A percentile compares a stretch with the other conserved stretches of the same genome.
phyloP scores from a whole-genome alignment of 2,329 filamentous ascomycete genomes.

The Colletotrichum truncatum region DNA sequence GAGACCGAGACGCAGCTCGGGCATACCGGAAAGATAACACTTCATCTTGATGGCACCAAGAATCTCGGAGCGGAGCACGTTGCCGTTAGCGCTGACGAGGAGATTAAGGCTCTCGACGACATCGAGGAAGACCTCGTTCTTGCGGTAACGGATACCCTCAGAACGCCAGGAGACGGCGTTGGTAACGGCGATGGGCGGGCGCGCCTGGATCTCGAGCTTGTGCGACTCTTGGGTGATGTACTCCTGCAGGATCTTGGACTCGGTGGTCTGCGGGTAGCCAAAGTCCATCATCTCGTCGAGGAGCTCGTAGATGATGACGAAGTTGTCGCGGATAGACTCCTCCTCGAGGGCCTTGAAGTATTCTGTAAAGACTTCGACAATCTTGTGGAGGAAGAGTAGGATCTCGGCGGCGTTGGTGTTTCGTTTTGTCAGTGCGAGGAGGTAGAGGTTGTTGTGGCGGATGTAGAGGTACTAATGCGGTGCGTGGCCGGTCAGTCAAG shows the following conservation, averaged over 20 bases:
- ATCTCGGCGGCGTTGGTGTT: constrained; percentile 99
- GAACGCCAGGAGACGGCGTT: constrained; percentile 98
- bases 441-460: constrained; percentile 98
- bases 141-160: constrained; percentile 97
- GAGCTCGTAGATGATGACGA: constrained; percentile 98
- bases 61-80: constrained; percentile 95
- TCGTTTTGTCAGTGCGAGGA: constrained; percentile 96
- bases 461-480: constrained; percentile 96
- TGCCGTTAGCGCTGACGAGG: constrained; percentile 91
- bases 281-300: constrained; percentile 99
- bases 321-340: constrained; percentile 98
- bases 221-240: constrained; percentile 99
- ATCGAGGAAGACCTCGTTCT: constrained; percentile 99
- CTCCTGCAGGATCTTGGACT: constrained; percentile 98
- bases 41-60: constrained; percentile 99
- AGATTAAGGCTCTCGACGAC: constrained; percentile 97
- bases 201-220: constrained; percentile 95
- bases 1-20: constrained; percentile 89
- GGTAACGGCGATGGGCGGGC: constrained; percentile 96
- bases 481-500: constrained; percentile 28
- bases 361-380: constrained; percentile 99
- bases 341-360: constrained; percentile 99
- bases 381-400: constrained; percentile 95
- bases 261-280: constrained; percentile 97
- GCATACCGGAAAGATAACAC: constrained; percentile 98